Evolutionary conservation across 345 rosid species (phyloP), one percentile per base, ranked within the genome.

Genomic region (Aurinia saxatilis): DNA sequence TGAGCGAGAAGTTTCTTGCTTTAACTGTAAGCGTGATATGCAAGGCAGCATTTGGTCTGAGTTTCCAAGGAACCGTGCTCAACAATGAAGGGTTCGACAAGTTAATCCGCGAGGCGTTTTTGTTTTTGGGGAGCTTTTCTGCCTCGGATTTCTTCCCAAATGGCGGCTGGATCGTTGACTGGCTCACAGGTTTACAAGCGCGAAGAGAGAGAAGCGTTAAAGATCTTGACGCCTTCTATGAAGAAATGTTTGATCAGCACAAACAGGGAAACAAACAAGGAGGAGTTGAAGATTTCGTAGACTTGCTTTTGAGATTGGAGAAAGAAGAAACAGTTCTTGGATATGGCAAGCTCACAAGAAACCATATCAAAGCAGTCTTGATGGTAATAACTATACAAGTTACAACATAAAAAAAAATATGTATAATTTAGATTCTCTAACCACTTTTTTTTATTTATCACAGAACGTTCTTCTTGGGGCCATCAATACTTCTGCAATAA

Each of bases 391-490:
- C 21, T 42, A 41, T 41, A 41, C 18, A 16, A 21, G 25, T 4
- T 21, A 21, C 4, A 21, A 4, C 25, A 4, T 21, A 21, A 21
- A 2, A 4, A 2, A 41, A 41, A 41, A 41, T 16, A 41, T 12
- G 1, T 5, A 12, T 2, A 42, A 1, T 42, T 3, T 1, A 48
- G 4, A 11, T 21, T 48, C 51, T 48, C 13, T 7, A 19, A 5
- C 14, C 8, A 50, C 3, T 33, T 54, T 16, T 6, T 10, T 4
- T 54, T 54, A 1, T 7, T 33, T 33, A 33, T 33, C 36, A 19
- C 77, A 79, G 82, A 14, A 79, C 42, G 31, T 79, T 25, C 62
- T 73, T 37, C 7, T 76, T 21, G 80, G 39, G 0, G 82, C 80
- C 16, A 64, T 66, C 5, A 75, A 70, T 65, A 68, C 76, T 1